A percentile compares a stretch with the other conserved stretches of the same genome.
Conservation (phyloP, 495 filamentous ascomycete species). For the Talaromyces nanjingensis region DNA sequence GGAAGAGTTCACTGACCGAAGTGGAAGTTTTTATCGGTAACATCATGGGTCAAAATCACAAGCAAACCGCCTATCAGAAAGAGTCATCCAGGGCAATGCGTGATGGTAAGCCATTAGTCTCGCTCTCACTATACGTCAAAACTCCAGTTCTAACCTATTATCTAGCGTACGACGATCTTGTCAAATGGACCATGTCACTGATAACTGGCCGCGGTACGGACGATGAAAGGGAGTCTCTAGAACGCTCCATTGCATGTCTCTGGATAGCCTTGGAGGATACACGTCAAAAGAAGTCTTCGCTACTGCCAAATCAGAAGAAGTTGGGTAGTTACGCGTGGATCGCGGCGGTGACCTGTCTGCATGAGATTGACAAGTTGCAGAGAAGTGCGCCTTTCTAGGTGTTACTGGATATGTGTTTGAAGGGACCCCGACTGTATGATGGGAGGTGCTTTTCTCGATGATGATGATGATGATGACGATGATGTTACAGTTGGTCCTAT, state of each 20-base stretch:
- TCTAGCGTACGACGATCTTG: conserved; percentile 18
- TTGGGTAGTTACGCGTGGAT: conserved; percentile 43
- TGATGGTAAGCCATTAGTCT: conserved; percentile 25
- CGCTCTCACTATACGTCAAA: neutral
- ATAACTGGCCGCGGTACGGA: conserved; percentile 31
- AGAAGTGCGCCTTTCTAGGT: conserved; percentile 8
- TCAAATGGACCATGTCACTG: conserved; percentile 23
- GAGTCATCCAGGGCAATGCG: conserved; percentile 55
- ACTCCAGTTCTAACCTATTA: neutral
- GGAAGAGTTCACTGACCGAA: conserved; percentile 51
- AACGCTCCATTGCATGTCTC: conserved; percentile 44
- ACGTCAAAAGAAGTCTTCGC: conserved; percentile 8
- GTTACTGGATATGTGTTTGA: neutral
- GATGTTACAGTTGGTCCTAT: no score
- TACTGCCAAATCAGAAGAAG: conserved; percentile 14
- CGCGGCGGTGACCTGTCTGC: conserved; percentile 34
- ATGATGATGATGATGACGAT: neutral
- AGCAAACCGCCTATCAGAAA: conserved; percentile 52
- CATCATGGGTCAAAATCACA: conserved; percentile 58
- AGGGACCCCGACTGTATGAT: neutral
- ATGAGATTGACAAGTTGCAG: conserved; percentile 32
- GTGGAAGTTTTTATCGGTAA: conserved; percentile 70
- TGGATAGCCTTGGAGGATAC: conserved; percentile 25
- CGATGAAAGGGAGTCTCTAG: conserved; percentile 31
- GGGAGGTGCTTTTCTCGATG: neutral